phyloP scores from a whole-genome alignment of 768 basidiomycete species.

The Leccinum incarnatum region DNA sequence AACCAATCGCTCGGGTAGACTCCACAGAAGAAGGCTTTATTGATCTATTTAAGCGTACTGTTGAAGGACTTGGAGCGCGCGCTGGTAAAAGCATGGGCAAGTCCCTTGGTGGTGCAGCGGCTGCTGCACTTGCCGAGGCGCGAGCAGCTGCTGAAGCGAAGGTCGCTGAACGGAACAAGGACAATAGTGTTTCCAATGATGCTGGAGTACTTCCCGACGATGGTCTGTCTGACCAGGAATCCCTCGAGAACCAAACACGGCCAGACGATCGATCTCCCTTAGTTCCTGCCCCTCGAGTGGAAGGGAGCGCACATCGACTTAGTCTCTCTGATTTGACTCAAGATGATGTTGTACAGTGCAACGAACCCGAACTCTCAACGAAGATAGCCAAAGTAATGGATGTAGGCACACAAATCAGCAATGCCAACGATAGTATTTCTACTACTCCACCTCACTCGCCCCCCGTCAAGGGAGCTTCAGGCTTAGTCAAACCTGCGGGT shows the following conservation, averaged over 20 bases:
- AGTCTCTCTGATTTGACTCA: slow-evolving; percentile 63
- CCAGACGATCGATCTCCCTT: neutral
- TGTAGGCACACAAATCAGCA: neutral
- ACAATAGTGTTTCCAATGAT: slow-evolving; percentile 33
- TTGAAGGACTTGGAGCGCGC: slow-evolving; percentile 62
- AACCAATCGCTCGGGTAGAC: slow-evolving; percentile 10
- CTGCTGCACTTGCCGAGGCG: slow-evolving; percentile 63
- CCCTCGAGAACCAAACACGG: neutral
- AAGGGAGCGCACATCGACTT: slow-evolving; percentile 36
- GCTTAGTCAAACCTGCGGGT: slow-evolving; percentile 36
- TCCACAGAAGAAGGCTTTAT: slow-evolving; percentile 47
- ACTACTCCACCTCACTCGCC: slow-evolving; percentile 62
- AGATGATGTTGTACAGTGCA: slow-evolving; percentile 27
- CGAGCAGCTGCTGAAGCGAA: slow-evolving; percentile 64
- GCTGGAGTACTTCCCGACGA: slow-evolving; percentile 27
- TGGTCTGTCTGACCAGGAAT: slow-evolving; percentile 8
- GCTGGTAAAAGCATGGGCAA: slow-evolving; percentile 57
- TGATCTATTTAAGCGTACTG: slow-evolving; percentile 65
- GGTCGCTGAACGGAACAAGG: slow-evolving; percentile 61
- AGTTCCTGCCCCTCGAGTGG: neutral
- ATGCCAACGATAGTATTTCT: slow-evolving; percentile 40
- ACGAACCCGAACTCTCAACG: slow-evolving; percentile 18
- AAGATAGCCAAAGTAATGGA: slow-evolving; percentile 17
- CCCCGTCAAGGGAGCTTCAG: slow-evolving; percentile 27
- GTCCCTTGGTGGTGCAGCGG: slow-evolving; percentile 54